Evolutionary conservation across 2,329 filamentous ascomycete genomes (phyloP), one percentile per base, ranked within the genome.

Genomic region (Fusarium ambrosium): DNA sequence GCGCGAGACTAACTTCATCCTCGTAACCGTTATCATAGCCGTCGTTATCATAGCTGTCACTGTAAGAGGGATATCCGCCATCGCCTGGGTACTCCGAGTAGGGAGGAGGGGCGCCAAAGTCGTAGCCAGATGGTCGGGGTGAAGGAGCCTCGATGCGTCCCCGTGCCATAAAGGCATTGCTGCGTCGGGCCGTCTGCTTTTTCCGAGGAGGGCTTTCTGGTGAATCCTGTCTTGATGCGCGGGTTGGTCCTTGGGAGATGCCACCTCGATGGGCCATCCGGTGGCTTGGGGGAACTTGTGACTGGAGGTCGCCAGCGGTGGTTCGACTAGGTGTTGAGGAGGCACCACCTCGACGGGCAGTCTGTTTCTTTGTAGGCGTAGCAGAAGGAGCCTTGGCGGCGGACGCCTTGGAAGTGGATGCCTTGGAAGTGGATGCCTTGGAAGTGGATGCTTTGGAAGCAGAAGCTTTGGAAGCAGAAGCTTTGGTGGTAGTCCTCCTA

Each of bases 171-270:
- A 73, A 79, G 4, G 76, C 64, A 36, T 75, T 72, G 58, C 79
- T 66, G 53, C 80, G 80, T 64, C 79, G 78, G 16, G 81, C 82
- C 0, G 68, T 79, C 48, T 78, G 77, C 34, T 70, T 77, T 2
- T 62, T 62, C 36, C 55, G 65, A 8, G 63, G 39, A 39, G 32
- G 16, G 9, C 48, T 20, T 2, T 59, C 29, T 27, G 72, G 41
- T 8, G 69, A 63, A 11, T 66, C 20, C 1, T 22, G 7, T 11
- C 59, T 43, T 13, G 62, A n/a, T 7, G 41, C 20, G 36, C 69
- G 72, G 34, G 58, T 45, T 16, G 66, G 61, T 10, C 65, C 69
- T 41, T 62, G 72, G 1, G 69, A 71, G n/a, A 39, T 24, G 6
- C 51, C 56, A 5, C 76, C 77, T 36, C 77, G 70, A 6, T 69